These are phyloP conservation scores for Ustilago tritici DNA, from an alignment of 1,284 basidiomycete species.

Conservation along the genomic window DNA sequence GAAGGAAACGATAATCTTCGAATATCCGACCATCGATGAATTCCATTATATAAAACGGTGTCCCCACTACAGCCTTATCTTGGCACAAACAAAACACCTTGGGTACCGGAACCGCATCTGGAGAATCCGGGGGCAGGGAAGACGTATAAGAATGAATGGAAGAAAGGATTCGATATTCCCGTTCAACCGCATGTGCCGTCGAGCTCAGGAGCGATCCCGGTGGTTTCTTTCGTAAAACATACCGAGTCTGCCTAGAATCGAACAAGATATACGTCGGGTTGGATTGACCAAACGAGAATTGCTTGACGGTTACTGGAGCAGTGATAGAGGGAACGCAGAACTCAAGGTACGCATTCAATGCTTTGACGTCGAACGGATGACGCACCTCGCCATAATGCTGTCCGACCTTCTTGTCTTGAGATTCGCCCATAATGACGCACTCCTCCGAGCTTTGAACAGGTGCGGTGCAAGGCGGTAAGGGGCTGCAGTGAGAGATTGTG, in stretches of 20 bases:
- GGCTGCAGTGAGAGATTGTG: not conserved
- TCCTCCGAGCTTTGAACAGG: not conserved
- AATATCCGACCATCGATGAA: constrained; percentile 89
- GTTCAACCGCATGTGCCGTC: constrained; percentile 93
- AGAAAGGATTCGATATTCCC: constrained; percentile 84
- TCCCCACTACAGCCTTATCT: constrained; percentile 82
- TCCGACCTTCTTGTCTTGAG: constrained; percentile 33
- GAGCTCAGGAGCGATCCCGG: constrained; percentile 84
- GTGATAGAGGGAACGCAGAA: constrained; percentile 75
- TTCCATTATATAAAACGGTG: constrained; percentile 95
- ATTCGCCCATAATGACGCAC: not conserved
- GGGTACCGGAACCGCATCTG: constrained; percentile 81
- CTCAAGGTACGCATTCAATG: constrained; percentile 74
- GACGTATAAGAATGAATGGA: constrained; percentile 71
- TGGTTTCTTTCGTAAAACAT: constrained; percentile 93
- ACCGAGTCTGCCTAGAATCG: constrained; percentile 75
- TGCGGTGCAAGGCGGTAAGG: not conserved
- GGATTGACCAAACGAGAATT: constrained; percentile 81
- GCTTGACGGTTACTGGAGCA: constrained; percentile 83
- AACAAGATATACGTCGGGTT: constrained; percentile 92
- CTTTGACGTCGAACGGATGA: constrained; percentile 46
- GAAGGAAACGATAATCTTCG: constrained; percentile 80
- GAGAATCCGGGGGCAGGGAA: constrained; percentile 4
- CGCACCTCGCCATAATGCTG: constrained; percentile 59
- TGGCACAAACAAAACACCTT: constrained; percentile 80